Evolutionary conservation across 768 basidiomycete genomes (phyloP).

Genomic region (Ramaria rubella): DNA sequence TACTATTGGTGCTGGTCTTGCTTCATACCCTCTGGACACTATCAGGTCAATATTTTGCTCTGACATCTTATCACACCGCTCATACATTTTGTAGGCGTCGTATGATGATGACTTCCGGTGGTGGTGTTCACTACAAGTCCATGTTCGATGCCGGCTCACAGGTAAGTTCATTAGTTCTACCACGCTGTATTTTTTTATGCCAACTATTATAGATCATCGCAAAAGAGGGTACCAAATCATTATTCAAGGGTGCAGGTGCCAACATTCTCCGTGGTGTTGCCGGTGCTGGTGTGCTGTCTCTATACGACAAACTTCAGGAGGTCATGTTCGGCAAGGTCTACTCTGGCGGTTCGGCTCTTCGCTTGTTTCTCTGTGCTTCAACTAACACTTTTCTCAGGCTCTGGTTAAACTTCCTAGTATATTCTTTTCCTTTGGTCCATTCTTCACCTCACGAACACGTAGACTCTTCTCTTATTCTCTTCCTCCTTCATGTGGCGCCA

Average conservation of each 20-base stretch:
- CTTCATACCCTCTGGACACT: slow-evolving; percentile 91
- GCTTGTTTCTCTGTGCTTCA: background rate
- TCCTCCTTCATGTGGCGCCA: slow-evolving; percentile 23
- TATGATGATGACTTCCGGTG: slow-evolving; percentile 99
- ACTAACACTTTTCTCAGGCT: slow-evolving; percentile 23
- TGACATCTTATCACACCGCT: background rate
- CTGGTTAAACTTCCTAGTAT: slow-evolving; percentile 32
- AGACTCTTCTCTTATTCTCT: slow-evolving; percentile 18
- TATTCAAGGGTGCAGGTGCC: slow-evolving; percentile 99
- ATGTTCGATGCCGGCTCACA: slow-evolving; percentile 97
- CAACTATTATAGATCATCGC: slow-evolving; percentile 53
- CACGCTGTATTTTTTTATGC: background rate
- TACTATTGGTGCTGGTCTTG: slow-evolving; percentile 98
- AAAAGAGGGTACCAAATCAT: slow-evolving; percentile 91
- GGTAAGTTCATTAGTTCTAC: slow-evolving; percentile 17
- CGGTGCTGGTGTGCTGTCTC: slow-evolving; percentile 97
- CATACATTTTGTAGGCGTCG: slow-evolving; percentile 70
- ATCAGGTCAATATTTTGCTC: slow-evolving; percentile 52
- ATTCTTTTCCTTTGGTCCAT: slow-evolving; percentile 15
- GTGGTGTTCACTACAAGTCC: slow-evolving; percentile 93
- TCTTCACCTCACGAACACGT: slow-evolving; percentile 15
- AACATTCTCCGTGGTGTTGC: slow-evolving; percentile 89
- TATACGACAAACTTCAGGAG: slow-evolving; percentile 98
- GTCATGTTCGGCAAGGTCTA: slow-evolving; percentile 99
- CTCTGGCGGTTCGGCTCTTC: slow-evolving; percentile 71